A percentile compares a stretch with the other conserved stretches of the same genome.
Evolutionary conservation across 2,329 filamentous ascomycete genomes (phyloP).

Genomic region (Tolypocladium nubicola): DNA sequence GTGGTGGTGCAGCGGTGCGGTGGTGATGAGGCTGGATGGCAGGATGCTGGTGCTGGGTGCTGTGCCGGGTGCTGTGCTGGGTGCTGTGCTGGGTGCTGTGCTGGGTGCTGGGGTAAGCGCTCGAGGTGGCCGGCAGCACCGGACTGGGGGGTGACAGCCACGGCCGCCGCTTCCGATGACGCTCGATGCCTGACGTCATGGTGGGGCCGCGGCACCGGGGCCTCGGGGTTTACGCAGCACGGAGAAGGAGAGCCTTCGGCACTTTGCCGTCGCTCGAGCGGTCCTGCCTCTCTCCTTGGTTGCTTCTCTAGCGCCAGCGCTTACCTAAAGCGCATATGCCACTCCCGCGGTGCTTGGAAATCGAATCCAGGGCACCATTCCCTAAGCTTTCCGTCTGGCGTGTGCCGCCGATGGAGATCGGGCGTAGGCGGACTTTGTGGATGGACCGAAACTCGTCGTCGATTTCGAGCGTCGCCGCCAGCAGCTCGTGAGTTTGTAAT

Average conservation of each 20-base stretch:
- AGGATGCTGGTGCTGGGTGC: no score
- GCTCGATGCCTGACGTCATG: neutral
- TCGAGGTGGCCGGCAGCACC: no score
- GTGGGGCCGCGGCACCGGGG: neutral
- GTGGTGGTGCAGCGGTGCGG: neutral
- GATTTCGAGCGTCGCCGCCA: no score
- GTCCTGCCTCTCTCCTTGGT: neutral
- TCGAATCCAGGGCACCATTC: neutral
- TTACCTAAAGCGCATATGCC: neutral
- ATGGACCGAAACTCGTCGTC: no score
- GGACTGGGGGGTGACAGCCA: neutral
- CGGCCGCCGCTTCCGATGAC: neutral
- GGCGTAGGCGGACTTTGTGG: no score
- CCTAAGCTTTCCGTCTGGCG: neutral
- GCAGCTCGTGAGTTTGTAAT: no score
- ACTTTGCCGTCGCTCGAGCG: neutral
- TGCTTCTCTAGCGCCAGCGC: neutral
- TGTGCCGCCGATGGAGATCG: neutral
- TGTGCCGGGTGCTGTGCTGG: no score
- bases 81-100: no score
- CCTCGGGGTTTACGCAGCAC: neutral
- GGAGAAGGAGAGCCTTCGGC: neutral
- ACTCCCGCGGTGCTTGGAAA: neutral
- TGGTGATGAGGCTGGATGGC: neutral
- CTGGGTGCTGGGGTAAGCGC: no score